Percentiles rank a stretch among this genome's conserved stretches.
These are phyloP conservation scores for Lactarius deliciosus DNA, from an alignment of 768 basidiomycete species.

Conservation along the genomic window DNA sequence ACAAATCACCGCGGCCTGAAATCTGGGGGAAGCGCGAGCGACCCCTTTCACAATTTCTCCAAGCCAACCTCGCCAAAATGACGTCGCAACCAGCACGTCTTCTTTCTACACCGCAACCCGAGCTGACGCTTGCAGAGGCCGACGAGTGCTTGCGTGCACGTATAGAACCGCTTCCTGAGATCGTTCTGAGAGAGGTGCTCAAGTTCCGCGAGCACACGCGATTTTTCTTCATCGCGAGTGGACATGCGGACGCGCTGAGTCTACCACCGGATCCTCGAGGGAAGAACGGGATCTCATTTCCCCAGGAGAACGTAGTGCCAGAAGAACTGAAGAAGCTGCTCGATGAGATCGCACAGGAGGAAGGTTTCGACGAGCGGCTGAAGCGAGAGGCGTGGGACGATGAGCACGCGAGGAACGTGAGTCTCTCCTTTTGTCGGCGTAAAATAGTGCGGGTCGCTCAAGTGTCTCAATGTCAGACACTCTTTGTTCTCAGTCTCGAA, in stretches of 20 bases:
- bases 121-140: constrained; percentile 15
- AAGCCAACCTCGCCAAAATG: constrained; percentile 15
- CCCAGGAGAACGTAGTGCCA: constrained; percentile 26
- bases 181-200: constrained; percentile 40
- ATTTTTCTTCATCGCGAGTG: constrained; percentile 34
- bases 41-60: constrained; percentile 5
- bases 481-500: constrained; percentile 48
- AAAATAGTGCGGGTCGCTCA: neutral
- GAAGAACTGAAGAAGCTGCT: constrained; percentile 39
- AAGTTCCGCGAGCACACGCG: constrained; percentile 45
- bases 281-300: constrained; percentile 8
- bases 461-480: constrained; percentile 35
- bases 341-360: constrained; percentile 42
- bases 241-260: constrained; percentile 24
- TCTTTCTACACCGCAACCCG: neutral
- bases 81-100: neutral
- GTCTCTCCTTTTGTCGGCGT: constrained; percentile 18
- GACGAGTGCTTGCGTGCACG: constrained; percentile 33
- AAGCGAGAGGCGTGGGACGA: constrained; percentile 47
- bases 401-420: constrained; percentile 43
- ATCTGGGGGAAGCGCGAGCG: neutral
- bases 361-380: constrained; percentile 36
- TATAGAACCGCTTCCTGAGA: constrained; percentile 42
- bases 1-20: neutral
- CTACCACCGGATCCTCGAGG: neutral